phyloP scores from a whole-genome alignment of 1,284 basidiomycete species.

The Trichosporon coremiiforme region DNA sequence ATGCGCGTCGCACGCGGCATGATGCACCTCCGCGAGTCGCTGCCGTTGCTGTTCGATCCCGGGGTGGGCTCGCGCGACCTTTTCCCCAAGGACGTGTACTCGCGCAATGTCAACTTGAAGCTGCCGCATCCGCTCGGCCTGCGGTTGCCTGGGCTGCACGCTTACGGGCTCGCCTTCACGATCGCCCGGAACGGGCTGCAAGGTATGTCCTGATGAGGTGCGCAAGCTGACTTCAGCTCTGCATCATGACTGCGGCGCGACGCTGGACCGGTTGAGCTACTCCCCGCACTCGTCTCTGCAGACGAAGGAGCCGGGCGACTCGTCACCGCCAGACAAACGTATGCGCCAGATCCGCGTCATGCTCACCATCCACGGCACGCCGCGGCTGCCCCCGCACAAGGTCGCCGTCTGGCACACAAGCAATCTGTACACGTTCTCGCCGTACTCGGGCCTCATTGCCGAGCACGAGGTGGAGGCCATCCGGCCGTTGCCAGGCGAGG shows the following conservation, averaged over 20 bases:
- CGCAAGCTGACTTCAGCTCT: slow-evolving; percentile 39
- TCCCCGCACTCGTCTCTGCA: slow-evolving; percentile 35
- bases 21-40: slow-evolving; percentile 53
- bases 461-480: slow-evolving; percentile 56
- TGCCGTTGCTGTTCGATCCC: slow-evolving; percentile 51
- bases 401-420: slow-evolving; percentile 53
- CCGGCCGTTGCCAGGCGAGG: slow-evolving; percentile 55
- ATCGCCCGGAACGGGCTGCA: slow-evolving; percentile 55
- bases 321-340: slow-evolving; percentile 28
- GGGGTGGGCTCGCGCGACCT: slow-evolving; percentile 36
- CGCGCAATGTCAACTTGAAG: slow-evolving; percentile 46
- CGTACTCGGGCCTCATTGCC: slow-evolving; percentile 52
- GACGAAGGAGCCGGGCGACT: not conserved
- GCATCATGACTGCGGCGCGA: slow-evolving; percentile 47
- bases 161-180: slow-evolving; percentile 51
- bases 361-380: slow-evolving; percentile 45
- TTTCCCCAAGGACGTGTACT: slow-evolving; percentile 53
- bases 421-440: slow-evolving; percentile 56
- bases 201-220: slow-evolving; percentile 37
- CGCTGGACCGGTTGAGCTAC: slow-evolving; percentile 51
- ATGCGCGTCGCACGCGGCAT: slow-evolving; percentile 53
- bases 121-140: slow-evolving; percentile 52
- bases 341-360: slow-evolving; percentile 51
- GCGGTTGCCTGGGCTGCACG: slow-evolving; percentile 49
- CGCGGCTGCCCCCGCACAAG: slow-evolving; percentile 50